Conservation (phyloP, 805 yeast species). For the Nakazawaea molendinolei region DNA sequence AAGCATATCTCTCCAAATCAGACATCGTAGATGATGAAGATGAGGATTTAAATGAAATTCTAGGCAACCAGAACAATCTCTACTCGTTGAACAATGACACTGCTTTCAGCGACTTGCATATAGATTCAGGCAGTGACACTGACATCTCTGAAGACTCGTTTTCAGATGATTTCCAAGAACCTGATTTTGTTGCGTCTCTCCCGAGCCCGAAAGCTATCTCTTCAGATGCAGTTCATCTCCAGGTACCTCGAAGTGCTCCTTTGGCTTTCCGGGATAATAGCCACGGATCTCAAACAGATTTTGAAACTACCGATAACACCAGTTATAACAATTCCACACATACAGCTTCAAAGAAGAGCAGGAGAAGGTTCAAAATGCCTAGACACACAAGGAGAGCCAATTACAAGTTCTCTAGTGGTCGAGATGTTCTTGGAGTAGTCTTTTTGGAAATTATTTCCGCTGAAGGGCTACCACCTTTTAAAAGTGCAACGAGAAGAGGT, state of each 20-base stretch:
- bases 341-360: slow-evolving; percentile 12
- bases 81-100: too few relatives aligned
- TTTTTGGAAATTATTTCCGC: slow-evolving; percentile 74
- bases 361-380: slow-evolving; percentile 30
- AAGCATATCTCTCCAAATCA: background rate
- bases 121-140: slow-evolving; percentile 10
- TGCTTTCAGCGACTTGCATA: too few relatives aligned
- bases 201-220: background rate
- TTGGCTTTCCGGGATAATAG: background rate
- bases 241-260: background rate
- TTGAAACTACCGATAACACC: slow-evolving; percentile 6
- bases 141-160: slow-evolving; percentile 15
- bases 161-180: slow-evolving; percentile 7
- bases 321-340: background rate
- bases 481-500: slow-evolving; percentile 62
- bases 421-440: slow-evolving; percentile 57
- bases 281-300: slow-evolving; percentile 5
- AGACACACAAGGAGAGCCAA: slow-evolving; percentile 20
- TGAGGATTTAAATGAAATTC: slow-evolving; percentile 17
- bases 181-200: background rate
- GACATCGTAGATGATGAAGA: slow-evolving; percentile 14
- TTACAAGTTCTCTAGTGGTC: slow-evolving; percentile 30
- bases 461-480: slow-evolving; percentile 70
- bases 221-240: background rate
- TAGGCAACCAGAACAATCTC: too few relatives aligned